Base-by-base conservation (phyloP, 1,284 basidiomycete species). In the Bondarzewia mesenterica region DNA sequence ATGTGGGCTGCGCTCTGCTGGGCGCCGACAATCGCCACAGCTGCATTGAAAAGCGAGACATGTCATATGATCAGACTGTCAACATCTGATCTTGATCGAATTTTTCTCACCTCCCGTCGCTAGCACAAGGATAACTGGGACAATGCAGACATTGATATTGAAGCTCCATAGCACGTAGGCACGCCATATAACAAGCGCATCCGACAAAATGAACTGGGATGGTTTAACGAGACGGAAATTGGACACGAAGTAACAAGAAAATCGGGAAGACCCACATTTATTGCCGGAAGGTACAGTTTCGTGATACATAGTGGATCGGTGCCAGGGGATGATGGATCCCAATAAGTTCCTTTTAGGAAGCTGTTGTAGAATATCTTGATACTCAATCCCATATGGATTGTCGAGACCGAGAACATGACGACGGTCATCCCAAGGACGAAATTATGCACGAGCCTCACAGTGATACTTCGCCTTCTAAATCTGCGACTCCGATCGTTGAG, bases 101-200 rank as follows among this genome's bases (percentile, higher is more conserved):
- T 16, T 10, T n/a, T n/a, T n/a, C 45, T n/a, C 26, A 48, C 46
- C 46, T 7, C n/a, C 27, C 2, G 46, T 48, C 25, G 25, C 46
- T 7, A 41, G 27, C 8, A 48, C 40, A 18, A 48, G 39, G 21
- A 48, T 4, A 6, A 15, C 14, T 10, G 46, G 46, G 14, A 42
- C n/a, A 16, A 48, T 20, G 18, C 25, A 29, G 7, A 48, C 39
- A 23, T 27, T 27, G 5, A 12, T 20, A 26, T 42, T 35, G n/a
- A 32, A 42, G 15, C 40, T 42, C 46, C 46, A 48, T 14, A 48
- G 39, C 16, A 48, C 16, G 21, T 48, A 42, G 7, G 40, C 38
- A 4, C 46, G 39, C 46, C 46, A 42, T 7, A 35, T 41, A 12
- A 48, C 46, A 21, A 42, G 32, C 7, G 32, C 25, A 15, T 48